A percentile compares a stretch with the other conserved stretches of the same genome.
Conservation (phyloP, 768 basidiomycete species). For the Amylocystis lapponica region DNA sequence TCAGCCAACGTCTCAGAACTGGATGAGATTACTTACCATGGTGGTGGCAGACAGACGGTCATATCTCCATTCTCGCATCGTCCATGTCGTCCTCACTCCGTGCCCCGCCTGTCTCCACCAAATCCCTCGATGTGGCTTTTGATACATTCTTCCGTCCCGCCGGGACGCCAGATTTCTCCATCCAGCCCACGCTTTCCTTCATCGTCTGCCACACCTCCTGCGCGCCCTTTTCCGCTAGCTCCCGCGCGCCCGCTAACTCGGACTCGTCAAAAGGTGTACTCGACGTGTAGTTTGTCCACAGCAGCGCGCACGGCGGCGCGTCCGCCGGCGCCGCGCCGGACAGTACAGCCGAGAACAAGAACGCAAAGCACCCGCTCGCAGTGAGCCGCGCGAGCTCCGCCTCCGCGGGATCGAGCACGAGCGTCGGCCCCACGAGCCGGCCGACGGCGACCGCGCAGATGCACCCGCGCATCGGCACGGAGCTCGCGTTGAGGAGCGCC, state of each 20-base stretch:
- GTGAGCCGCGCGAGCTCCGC: slow-evolving; percentile 32
- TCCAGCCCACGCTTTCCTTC: slow-evolving; percentile 33
- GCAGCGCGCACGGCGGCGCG: slow-evolving; percentile 10
- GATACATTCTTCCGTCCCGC: not conserved
- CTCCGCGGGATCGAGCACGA: slow-evolving; percentile 50
- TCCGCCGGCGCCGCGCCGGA: slow-evolving; percentile 17
- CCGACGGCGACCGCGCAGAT: slow-evolving; percentile 64
- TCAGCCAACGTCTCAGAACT: no score
- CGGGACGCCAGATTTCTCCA: slow-evolving; percentile 9
- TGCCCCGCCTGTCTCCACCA: not conserved
- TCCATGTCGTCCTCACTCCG: slow-evolving; percentile 20
- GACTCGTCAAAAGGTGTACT: slow-evolving; percentile 36
- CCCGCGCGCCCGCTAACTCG: slow-evolving; percentile 35
- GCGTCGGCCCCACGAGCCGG: slow-evolving; percentile 20
- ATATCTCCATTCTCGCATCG: slow-evolving; percentile 41
- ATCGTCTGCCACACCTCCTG: slow-evolving; percentile 41
- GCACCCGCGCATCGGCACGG: slow-evolving; percentile 71
- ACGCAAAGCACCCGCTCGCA: slow-evolving; percentile 65
- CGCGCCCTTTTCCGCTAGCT: slow-evolving; percentile 45
- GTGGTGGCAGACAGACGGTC: not conserved
- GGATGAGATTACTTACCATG: no score
- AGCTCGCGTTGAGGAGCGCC: slow-evolving; percentile 63
- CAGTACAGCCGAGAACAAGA: slow-evolving; percentile 38
- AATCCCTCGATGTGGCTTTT: not conserved
- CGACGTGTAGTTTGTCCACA: slow-evolving; percentile 56